Percentiles rank a stretch among this genome's conserved stretches.
Evolutionary conservation across 2,329 filamentous ascomycete species (phyloP).

Genomic region (Shiraia sp.): DNA sequence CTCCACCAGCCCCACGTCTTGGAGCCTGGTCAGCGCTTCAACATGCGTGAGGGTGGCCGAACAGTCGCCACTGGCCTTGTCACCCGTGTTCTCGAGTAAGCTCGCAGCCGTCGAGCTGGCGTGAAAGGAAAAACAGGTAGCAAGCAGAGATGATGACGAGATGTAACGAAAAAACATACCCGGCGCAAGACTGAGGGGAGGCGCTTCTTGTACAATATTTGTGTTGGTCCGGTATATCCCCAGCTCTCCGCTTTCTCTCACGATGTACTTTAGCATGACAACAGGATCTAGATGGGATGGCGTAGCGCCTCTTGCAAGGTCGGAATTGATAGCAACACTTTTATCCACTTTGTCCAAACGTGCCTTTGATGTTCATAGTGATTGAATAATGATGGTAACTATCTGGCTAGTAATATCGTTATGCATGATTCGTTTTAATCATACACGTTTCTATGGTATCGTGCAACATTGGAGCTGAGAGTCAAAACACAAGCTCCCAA

Average conservation of each 20-base stretch:
- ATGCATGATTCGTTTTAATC: too few relatives aligned
- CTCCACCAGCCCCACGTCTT: slow-evolving; percentile 84
- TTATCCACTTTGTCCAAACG: neutral
- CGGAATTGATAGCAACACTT: slow-evolving; percentile 2
- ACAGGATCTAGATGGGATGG: slow-evolving; percentile 24
- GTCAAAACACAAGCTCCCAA: too few relatives aligned
- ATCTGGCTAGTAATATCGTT: neutral
- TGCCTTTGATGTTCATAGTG: neutral
- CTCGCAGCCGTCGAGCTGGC: neutral
- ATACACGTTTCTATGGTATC: neutral
- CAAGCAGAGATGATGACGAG: slow-evolving; percentile 4
- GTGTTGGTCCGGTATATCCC: slow-evolving; percentile 17
- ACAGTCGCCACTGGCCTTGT: slow-evolving; percentile 47
- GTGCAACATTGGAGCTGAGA: too few relatives aligned
- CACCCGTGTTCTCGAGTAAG: slow-evolving; percentile 43
- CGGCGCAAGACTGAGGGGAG: slow-evolving; percentile 9
- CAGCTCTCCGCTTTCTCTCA: slow-evolving; percentile 32
- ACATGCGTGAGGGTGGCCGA: slow-evolving; percentile 94
- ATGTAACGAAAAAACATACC: slow-evolving; percentile 6
- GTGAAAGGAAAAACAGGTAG: neutral
- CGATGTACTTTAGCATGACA: slow-evolving; percentile 33
- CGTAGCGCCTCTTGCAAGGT: slow-evolving; percentile 21
- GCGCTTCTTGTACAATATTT: slow-evolving; percentile 28
- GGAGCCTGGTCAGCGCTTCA: slow-evolving; percentile 93
- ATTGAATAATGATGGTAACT: too few relatives aligned